Evolutionary conservation across 176 grass and related monocot species (phyloP).

Genomic region (Cenchrus fungigraminus): DNA sequence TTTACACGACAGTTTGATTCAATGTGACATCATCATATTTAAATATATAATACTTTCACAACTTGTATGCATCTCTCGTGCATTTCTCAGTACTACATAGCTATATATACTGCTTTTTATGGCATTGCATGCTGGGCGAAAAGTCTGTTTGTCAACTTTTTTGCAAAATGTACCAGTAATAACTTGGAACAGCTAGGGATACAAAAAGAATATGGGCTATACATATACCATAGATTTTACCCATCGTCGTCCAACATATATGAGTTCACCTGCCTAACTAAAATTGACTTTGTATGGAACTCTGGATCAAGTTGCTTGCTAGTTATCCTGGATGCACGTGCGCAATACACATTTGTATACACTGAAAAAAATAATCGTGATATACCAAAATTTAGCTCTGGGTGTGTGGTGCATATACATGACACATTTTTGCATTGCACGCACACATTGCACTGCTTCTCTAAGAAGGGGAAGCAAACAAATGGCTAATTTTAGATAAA

Average conservation of each 20-base stretch:
- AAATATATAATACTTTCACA: background rate
- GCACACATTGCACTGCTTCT: no score
- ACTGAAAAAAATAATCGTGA: background rate
- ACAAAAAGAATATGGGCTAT: background rate
- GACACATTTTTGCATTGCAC: no score
- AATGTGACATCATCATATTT: background rate
- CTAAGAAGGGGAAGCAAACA: no score
- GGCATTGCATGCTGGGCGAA: no score
- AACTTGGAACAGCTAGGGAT: no score
- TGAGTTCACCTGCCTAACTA: background rate
- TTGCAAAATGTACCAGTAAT: no score
- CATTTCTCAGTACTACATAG: no score
- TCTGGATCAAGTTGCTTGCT: background rate
- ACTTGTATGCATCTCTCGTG: background rate
- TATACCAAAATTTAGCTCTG: background rate
- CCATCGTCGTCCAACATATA: background rate
- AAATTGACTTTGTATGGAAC: background rate
- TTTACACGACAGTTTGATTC: background rate
- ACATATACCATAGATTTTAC: background rate
- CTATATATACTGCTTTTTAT: no score
- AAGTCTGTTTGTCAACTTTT: no score
- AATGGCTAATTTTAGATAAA: background rate
- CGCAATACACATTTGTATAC: background rate
- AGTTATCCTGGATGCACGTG: background rate
- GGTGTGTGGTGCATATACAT: background rate